Conservation (phyloP, 2,329 filamentous ascomycete genomes). For the Cladosporium sp. region DNA sequence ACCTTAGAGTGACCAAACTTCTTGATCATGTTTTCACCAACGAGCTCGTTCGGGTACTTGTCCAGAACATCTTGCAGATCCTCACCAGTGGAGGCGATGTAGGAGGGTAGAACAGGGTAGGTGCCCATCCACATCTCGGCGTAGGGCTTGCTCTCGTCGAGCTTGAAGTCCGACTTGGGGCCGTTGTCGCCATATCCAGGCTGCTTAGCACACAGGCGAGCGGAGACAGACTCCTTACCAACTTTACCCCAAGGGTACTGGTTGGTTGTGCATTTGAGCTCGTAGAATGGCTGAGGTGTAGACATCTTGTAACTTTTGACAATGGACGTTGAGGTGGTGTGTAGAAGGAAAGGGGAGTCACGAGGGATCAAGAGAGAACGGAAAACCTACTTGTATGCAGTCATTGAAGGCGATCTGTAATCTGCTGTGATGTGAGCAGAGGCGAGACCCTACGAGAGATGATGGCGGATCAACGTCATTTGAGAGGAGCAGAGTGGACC, state of each 20-base stretch:
- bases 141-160: constrained; percentile 60
- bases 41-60: constrained; percentile 53
- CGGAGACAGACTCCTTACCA: constrained; percentile 60
- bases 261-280: constrained; percentile 51
- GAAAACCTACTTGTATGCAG: neutral
- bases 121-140: constrained; percentile 71
- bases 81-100: constrained; percentile 56
- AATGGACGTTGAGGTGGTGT: neutral
- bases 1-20: constrained; percentile 58
- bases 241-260: constrained; percentile 67
- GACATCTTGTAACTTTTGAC: constrained; percentile 33
- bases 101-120: constrained; percentile 64
- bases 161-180: constrained; percentile 48
- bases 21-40: constrained; percentile 56
- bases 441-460: constrained; percentile 1
- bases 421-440: neutral
- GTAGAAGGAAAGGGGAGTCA: neutral
- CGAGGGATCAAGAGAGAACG: neutral
- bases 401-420: neutral
- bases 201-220: constrained; percentile 52
- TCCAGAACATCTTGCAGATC: constrained; percentile 59
- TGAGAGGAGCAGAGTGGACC: constrained; percentile 9
- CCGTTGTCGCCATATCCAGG: constrained; percentile 41
- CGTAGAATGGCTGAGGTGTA: constrained; percentile 41
- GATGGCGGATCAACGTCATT: constrained; percentile 10